Evolutionary conservation across 495 filamentous ascomycete genomes (phyloP).

Genomic region (Hypomontagnella submonticulosa): DNA sequence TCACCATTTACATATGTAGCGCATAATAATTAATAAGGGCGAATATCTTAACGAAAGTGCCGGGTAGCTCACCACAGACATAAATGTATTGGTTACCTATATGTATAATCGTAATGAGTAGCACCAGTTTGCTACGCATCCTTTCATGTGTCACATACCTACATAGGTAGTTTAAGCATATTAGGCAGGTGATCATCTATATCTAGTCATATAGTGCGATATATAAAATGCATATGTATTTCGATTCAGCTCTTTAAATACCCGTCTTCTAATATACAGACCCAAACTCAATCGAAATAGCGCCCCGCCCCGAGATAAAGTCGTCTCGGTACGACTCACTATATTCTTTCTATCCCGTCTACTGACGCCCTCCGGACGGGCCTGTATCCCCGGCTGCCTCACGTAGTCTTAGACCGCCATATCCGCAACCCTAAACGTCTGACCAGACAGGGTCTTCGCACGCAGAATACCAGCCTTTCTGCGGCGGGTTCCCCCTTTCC

Average conservation of each 20-base stretch:
- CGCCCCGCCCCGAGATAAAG: constrained; percentile 4
- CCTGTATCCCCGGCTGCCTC: constrained; percentile 15
- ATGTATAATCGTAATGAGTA: no score
- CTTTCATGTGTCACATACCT: no score
- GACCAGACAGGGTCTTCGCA: constrained; percentile 15
- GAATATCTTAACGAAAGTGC: no score
- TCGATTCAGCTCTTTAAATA: constrained; percentile 30
- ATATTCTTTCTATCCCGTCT: constrained; percentile 38
- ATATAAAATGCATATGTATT: constrained; percentile 24
- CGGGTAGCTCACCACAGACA: no score
- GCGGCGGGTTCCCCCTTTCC: constrained; percentile 12
- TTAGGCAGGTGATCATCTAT: not conserved
- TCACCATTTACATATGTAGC: not conserved
- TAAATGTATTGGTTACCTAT: no score
- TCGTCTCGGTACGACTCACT: constrained; percentile 18
- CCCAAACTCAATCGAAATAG: not conserved
- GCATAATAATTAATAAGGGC: no score
- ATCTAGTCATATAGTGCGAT: not conserved
- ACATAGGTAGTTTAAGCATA: not conserved
- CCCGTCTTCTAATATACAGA: constrained; percentile 34
- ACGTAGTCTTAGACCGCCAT: constrained; percentile 20
- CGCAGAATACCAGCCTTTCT: constrained; percentile 30
- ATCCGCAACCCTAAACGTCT: constrained; percentile 8
- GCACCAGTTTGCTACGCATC: no score
- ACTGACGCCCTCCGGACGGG: constrained; percentile 4